A percentile compares a stretch with the other conserved stretches of the same genome.
These are phyloP conservation scores for Candida coquimbonensis DNA, from an alignment of 805 yeast genomes.

Conservation along the genomic window DNA sequence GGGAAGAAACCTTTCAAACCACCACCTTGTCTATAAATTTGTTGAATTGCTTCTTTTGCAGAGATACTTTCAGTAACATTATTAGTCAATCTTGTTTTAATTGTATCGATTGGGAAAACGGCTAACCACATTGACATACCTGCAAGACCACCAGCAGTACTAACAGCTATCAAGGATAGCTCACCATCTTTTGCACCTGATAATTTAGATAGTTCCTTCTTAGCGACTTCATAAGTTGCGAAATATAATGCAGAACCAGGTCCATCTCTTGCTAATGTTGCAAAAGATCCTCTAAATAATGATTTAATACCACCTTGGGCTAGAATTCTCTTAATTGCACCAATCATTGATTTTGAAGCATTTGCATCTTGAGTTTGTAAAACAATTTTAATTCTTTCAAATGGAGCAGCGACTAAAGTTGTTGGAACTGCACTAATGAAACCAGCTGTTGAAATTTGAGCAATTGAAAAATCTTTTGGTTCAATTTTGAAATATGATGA, in stretches of 20 bases:
- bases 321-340: constrained; percentile 61
- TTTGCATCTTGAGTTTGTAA: constrained; percentile 63
- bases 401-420: constrained; percentile 94
- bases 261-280: constrained; percentile 93
- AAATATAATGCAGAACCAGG: constrained; percentile 96
- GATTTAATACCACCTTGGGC: constrained; percentile 78
- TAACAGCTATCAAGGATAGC: constrained; percentile 65
- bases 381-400: constrained; percentile 91
- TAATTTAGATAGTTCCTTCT: constrained; percentile 46
- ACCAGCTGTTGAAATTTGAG: constrained; percentile 84
- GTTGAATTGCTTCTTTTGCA: constrained; percentile 56
- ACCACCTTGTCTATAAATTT: constrained; percentile 70
- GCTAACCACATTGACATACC: constrained; percentile 97
- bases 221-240: constrained; percentile 85
- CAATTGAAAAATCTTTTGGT: constrained; percentile 43
- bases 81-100: constrained; percentile 48
- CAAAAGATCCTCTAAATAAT: constrained; percentile 83
- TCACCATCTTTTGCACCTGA: constrained; percentile 38
- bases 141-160: constrained; percentile 90
- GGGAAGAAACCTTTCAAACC: constrained; percentile 94
- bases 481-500: constrained; percentile 30
- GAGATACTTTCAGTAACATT: constrained; percentile 35
- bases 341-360: constrained; percentile 34
- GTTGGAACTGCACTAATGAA: constrained; percentile 93
- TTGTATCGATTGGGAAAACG: constrained; percentile 93